Base-by-base conservation (phyloP, 768 basidiomycete genomes). In the Sporobolomyces phaffii region DNA sequence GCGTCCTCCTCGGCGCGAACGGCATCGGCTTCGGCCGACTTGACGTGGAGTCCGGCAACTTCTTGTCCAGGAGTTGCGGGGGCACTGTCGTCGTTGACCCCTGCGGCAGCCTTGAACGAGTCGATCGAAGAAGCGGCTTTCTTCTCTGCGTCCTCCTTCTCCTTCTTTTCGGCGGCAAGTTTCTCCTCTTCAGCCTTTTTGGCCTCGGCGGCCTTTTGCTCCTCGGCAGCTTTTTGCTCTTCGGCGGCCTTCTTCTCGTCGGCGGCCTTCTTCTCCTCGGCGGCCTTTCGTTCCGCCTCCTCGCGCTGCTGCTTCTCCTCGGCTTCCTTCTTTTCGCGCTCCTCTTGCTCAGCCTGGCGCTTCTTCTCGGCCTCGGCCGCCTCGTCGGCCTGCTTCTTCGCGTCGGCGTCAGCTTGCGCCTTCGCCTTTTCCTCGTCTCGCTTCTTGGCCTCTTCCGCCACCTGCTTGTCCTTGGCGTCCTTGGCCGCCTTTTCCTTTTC, bases 1-100 rank as follows among this genome's bases (percentile, higher is more conserved):
- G 59, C 48, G 8, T 58, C 68, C 60, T 69, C 68, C 59, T 69
- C 68, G 10, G 50, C 40, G n/a, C 52, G 58, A n/a, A 69, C 58
- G 33, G 68, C 68, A 4, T 69, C 62, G 33, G 68, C 68, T 38
- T 69, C 45, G 24, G 62, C 15, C 17, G 34, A 52, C 33, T 41
- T 49, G 60, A 62, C 68, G 33, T 65, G 40, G 24, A 65, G 60
- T 13, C 60, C 68, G 0, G 45, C 69, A 26, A 65, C 50, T 58
- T 70, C 64, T 40, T 47, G 47, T 3, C 62, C 57, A 2, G 63
- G 63, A 6, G 68, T 65, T 2, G 34, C 15, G 10, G 63, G 59
- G n/a, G 62, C 52, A 36, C 29, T 40, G 56, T 62, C 53, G 56
- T 59, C 24, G 44, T 62, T 56, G 28, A 52, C 59, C 50, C 56